These are phyloP conservation scores for Russula abietina DNA, from an alignment of 768 basidiomycete genomes.

Conservation along the genomic window DNA sequence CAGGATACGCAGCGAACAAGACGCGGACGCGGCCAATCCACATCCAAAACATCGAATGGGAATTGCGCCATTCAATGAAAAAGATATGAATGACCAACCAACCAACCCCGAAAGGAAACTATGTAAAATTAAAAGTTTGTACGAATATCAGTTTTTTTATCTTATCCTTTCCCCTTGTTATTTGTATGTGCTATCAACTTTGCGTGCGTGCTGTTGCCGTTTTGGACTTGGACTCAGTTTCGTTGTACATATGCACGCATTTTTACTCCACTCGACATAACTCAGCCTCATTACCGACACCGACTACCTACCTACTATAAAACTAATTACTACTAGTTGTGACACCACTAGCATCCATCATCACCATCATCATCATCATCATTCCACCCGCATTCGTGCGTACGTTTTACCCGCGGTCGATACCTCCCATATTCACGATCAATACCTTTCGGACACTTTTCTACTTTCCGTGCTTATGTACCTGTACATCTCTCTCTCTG, in stretches of 20 bases:
- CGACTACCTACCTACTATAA: not conserved
- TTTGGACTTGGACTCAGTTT: not conserved
- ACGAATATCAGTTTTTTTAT: not conserved
- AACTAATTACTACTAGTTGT: not conserved
- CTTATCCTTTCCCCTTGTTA: too few relatives aligned
- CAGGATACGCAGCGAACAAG: constrained; percentile 7
- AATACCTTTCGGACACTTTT: not conserved
- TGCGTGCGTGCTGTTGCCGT: not conserved
- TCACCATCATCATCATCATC: not conserved
- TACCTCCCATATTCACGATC: not conserved
- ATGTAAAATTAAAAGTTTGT: not conserved
- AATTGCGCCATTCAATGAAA: constrained; percentile 19
- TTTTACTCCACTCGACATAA: not conserved
- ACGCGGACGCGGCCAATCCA: constrained; percentile 11
- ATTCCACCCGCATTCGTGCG: not conserved
- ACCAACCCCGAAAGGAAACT: not conserved
- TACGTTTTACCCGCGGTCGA: not conserved
- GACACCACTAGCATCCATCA: not conserved
- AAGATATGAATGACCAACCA: too few relatives aligned
- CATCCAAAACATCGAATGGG: not conserved
- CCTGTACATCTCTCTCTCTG: not conserved
- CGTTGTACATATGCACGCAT: not conserved
- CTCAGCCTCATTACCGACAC: not conserved
- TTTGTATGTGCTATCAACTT: not conserved
- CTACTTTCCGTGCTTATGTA: not conserved